phyloP scores from a whole-genome alignment of 257 asterid genomes.

The Petunia axillaris region DNA sequence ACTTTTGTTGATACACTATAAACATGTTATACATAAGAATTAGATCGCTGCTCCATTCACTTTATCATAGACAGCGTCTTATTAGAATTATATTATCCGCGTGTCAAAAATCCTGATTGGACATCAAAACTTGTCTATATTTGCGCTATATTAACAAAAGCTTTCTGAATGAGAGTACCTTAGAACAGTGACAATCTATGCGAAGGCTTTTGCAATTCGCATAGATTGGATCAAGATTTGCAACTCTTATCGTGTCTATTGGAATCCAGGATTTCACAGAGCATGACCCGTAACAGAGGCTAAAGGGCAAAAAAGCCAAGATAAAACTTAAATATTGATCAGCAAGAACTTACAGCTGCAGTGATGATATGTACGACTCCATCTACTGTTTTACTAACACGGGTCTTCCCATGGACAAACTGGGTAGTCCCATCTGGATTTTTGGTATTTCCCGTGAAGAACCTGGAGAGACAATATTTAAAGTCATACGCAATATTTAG shows the following conservation, averaged over 20 bases:
- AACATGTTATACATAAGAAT: not conserved
- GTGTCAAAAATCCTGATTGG: conserved; percentile 13
- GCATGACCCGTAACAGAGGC: conserved; percentile 9
- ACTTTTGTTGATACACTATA: not conserved
- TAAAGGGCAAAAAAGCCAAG: conserved; percentile 7
- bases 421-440: conserved; percentile 76
- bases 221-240: not conserved
- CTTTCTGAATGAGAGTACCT: conserved; percentile 10
- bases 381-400: conserved; percentile 51
- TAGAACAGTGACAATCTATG: not conserved
- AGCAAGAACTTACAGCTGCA: conserved; percentile 73
- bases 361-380: conserved; percentile 78
- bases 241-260: not conserved
- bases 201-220: not conserved
- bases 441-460: conserved; percentile 76
- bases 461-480: conserved; percentile 46
- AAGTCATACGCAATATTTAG: conserved; percentile 21
- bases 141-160: not conserved
- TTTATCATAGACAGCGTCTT: not conserved
- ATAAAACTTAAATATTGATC: conserved; percentile 25
- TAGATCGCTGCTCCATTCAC: conserved; percentile 3
- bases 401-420: conserved; percentile 72
- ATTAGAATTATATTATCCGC: not conserved
- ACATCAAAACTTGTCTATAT: not conserved
- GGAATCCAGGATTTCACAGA: not conserved